These are phyloP conservation scores for Hymenoscyphus fructigenus DNA, from an alignment of 2,329 filamentous ascomycete genomes.

Conservation along the genomic window DNA sequence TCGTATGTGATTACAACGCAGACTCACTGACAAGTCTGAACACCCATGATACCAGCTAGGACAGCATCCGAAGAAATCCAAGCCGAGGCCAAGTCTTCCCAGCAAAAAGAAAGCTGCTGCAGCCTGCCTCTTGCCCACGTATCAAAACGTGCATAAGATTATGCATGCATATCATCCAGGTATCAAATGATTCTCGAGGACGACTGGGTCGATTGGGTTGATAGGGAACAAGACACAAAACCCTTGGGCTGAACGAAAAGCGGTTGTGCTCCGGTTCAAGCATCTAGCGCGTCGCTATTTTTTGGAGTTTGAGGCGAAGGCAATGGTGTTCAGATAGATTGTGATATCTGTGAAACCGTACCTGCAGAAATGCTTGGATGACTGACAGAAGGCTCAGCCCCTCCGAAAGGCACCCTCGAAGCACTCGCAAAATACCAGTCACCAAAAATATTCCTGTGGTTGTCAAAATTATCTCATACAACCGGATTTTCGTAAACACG, in stretches of 20 bases:
- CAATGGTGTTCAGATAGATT: background rate
- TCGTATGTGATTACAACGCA: background rate
- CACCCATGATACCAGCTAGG: too few relatives aligned
- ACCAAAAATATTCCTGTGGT: background rate
- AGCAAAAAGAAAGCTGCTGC: background rate
- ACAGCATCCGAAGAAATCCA: background rate
- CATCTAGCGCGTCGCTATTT: background rate
- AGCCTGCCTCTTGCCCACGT: background rate
- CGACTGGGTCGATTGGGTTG: background rate
- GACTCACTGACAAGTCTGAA: too few relatives aligned
- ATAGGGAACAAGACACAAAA: background rate
- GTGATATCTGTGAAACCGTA: background rate
- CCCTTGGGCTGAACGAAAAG: background rate
- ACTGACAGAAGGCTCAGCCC: background rate
- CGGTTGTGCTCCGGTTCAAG: background rate
- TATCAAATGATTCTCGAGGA: background rate
- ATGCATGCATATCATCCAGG: background rate
- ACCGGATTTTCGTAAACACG: background rate
- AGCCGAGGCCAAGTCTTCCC: background rate
- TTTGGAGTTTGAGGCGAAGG: conserved; percentile 2
- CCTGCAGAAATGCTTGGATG: background rate
- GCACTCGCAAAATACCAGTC: background rate
- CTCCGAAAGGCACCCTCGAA: background rate
- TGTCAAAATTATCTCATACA: background rate
- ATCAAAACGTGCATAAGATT: background rate